Evolutionary conservation across 2,329 filamentous ascomycete genomes (phyloP), one percentile per base, ranked within the genome.

Genomic region (Tolypocladium paradoxum): DNA sequence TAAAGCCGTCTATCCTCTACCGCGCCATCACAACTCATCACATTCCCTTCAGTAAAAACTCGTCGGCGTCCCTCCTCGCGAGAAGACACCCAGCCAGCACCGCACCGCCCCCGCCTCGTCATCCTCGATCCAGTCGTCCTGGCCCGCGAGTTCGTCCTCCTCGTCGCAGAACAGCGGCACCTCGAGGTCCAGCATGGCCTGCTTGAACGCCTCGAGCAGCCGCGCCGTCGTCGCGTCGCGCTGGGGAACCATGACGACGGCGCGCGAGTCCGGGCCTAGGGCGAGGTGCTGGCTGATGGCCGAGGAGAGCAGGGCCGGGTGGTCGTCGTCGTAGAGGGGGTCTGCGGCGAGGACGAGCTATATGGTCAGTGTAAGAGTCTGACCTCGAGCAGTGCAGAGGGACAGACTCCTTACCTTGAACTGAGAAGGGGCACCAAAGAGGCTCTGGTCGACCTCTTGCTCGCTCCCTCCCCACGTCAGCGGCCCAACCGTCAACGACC

Each of bases 271-370:
- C 0, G 67, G 53, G 3, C 73, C 74, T 16, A 73, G 69, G 9
- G 76, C 77, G 12, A 96, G 74, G 70, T 90, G 89, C 38, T 77
- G 71, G 11, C 76, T 70, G 46, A 97, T 83, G 16, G 88, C 84
- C 16, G 82, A 75, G 0, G 84, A 83, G 24, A 97, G 77, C 62
- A 93, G 80, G 3, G 68, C 70, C 0, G 92, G 90, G 64, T 97
- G 93, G 4, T 87, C 79, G 49, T 90, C 79, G 47, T 91, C 90
- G 69, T 97, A 97, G 22, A 99, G 73, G 0, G 89, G 81, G 67
- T 99, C 93, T 3, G 92, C 90, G 2, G 83, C 89, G 3, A 99
- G 76, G 45, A 97, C 82, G 52, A 96, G 72, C 75, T 85, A n/a
- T 6, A 5, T 12, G 40, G 4, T 4, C 16, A 4, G 27, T 5